A percentile compares a stretch with the other conserved stretches of the same genome.
Conservation (phyloP, 495 filamentous ascomycete genomes). For the Xanthoparmelia taractica region DNA sequence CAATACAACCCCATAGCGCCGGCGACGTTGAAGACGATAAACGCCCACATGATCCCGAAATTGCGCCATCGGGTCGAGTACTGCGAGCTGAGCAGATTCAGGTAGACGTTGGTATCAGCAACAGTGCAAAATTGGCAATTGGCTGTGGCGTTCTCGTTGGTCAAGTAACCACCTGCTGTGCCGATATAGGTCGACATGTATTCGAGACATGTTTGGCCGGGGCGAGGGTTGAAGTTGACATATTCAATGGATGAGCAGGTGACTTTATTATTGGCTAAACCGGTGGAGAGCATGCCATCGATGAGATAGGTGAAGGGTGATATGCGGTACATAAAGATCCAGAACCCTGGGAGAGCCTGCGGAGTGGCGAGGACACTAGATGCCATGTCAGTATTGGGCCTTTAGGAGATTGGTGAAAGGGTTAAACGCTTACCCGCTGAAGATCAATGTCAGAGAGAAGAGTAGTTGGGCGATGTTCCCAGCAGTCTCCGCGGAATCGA, state of each 20-base stretch:
- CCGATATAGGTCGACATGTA: constrained; percentile 51
- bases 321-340: constrained; percentile 79
- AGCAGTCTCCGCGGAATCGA: constrained; percentile 57
- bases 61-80: constrained; percentile 61
- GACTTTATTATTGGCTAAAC: constrained; percentile 51
- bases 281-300: constrained; percentile 53
- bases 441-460: constrained; percentile 60
- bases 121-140: constrained; percentile 55
- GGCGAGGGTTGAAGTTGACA: constrained; percentile 46
- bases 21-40: constrained; percentile 69
- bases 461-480: constrained; percentile 59
- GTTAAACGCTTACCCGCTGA: constrained; percentile 45
- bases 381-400: constrained; percentile 15
- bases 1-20: constrained; percentile 70
- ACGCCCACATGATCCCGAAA: constrained; percentile 63
- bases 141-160: constrained; percentile 41
- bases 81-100: constrained; percentile 40
- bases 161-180: constrained; percentile 44
- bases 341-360: constrained; percentile 57
- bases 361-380: constrained; percentile 61
- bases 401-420: not conserved
- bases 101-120: constrained; percentile 52
- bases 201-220: constrained; percentile 45
- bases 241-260: constrained; percentile 56
- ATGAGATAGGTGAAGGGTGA: constrained; percentile 70